Evolutionary conservation across 2,329 filamentous ascomycete species (phyloP), one percentile per base, ranked within the genome.

Genomic region (Escovopsis weberi): DNA sequence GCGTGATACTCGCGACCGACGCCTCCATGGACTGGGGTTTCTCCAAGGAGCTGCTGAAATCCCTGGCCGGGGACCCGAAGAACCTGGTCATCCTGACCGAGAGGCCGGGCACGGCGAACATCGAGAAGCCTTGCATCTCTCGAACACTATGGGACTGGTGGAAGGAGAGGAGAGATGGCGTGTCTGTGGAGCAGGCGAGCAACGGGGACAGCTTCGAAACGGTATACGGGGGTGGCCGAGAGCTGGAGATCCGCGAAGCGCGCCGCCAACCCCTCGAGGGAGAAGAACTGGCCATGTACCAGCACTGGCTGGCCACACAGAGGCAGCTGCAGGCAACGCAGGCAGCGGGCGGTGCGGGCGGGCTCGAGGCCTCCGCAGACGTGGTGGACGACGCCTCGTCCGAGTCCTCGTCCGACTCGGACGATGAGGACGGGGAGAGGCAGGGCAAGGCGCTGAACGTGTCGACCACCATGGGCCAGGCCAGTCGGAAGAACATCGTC

Each of bases 1-100:
- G 79, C 42, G 87, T 98, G 12, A 91, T 98, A 41, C 69, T 98
- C 44, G 88, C 91, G 3, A 95, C 86, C 51, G 89, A 96, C 58
- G 75, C 79, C 4, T 93, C 85, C 28, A 65, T 96, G 18, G 86
- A 94, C 53, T 98, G 91, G 91, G 91, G 91, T 0, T 94, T 94
- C 55, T 93, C 91, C 0, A 85, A 82, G 53, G 80, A 89, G 42
- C 70, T 88, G 0, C 64, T 98, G 39, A 78, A 75, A 48, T 71
- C 72, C 9, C 70, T 98, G 43, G 86, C 86, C 0, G 71, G 75
- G 45, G 83, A 93, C 49, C 67, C 80, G 1, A 78, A 79, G 36
- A 98, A 95, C 57, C 66, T 96, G 38, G 74, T 98, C 33, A 78
- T 98, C 42, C 63, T 98, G 37, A 95, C 89, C 0, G 88, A 96